These are phyloP conservation scores for Scedosporium boydii DNA, from an alignment of 2,329 filamentous ascomycete species.

Conservation along the genomic window DNA sequence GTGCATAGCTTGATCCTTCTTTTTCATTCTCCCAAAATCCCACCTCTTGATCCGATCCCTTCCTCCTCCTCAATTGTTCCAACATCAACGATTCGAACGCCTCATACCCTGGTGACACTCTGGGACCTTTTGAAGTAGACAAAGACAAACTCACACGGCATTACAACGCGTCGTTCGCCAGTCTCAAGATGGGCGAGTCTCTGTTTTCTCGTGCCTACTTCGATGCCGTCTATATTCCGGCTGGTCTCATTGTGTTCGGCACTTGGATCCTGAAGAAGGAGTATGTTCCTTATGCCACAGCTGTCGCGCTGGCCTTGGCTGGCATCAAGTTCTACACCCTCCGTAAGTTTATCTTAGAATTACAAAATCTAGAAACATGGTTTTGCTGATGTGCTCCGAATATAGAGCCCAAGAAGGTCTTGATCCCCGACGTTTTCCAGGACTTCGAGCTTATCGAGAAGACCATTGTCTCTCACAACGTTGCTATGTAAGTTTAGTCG, in stretches of 20 bases:
- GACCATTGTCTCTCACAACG: constrained; percentile 94
- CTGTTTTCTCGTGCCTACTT: constrained; percentile 53
- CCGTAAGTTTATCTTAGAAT: constrained; percentile 42
- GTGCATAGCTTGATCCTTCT: background rate
- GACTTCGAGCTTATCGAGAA: constrained; percentile 91
- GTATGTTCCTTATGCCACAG: constrained; percentile 62
- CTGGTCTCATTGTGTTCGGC: constrained; percentile 67
- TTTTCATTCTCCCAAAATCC: background rate
- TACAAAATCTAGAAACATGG: background rate
- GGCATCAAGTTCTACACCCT: constrained; percentile 62
- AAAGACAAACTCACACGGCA: too few relatives aligned
- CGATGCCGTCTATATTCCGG: constrained; percentile 76
- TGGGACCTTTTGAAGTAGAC: background rate
- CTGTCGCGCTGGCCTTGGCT: constrained; percentile 56
- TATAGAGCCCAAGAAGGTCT: constrained; percentile 66
- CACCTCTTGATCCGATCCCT: background rate
- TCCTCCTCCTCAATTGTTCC: background rate
- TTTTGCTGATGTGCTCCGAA: background rate
- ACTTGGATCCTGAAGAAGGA: constrained; percentile 70
- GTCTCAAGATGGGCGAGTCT: constrained; percentile 22
- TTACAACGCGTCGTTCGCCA: background rate
- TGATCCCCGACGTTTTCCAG: constrained; percentile 83
- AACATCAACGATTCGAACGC: too few relatives aligned
- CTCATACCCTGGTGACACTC: too few relatives aligned
- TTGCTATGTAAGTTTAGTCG: constrained; percentile 65